phyloP scores from a whole-genome alignment of 129 eudicot species.

The Tanacetum coccineum region DNA sequence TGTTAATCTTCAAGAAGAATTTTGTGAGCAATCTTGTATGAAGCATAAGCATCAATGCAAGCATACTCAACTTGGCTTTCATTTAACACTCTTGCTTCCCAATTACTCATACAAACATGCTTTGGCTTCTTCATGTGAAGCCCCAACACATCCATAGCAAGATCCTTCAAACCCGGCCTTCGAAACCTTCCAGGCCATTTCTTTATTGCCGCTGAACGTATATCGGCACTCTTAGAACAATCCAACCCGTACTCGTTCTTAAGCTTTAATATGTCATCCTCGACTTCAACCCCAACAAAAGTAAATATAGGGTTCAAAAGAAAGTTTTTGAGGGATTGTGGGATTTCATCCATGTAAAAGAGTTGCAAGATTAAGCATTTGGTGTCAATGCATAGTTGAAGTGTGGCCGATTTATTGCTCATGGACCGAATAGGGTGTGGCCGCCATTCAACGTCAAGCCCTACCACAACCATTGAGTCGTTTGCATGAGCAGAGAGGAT shows the following conservation, averaged over 20 bases:
- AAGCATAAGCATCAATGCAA: slow-evolving; percentile 70
- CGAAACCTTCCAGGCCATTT: slow-evolving; percentile 55
- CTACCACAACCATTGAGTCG: slow-evolving; percentile 46
- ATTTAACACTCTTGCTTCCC: slow-evolving; percentile 52
- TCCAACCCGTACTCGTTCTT: slow-evolving; percentile 57
- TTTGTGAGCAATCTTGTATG: slow-evolving; percentile 53
- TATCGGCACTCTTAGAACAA: slow-evolving; percentile 32
- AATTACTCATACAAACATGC: slow-evolving; percentile 54
- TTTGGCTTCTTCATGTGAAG: slow-evolving; percentile 47
- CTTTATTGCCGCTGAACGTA: slow-evolving; percentile 37
- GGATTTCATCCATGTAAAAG: slow-evolving; percentile 58
- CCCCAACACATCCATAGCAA: slow-evolving; percentile 45
- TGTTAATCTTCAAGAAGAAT: neutral
- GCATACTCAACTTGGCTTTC: slow-evolving; percentile 57
- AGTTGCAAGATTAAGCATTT: slow-evolving; percentile 69
- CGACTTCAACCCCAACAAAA: slow-evolving; percentile 64
- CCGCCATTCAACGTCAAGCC: slow-evolving; percentile 68
- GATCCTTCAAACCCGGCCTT: slow-evolving; percentile 60
- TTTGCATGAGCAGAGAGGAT: slow-evolving; percentile 21
- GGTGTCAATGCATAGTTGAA: slow-evolving; percentile 54
- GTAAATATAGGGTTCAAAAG: slow-evolving; percentile 41
- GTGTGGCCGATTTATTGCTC: slow-evolving; percentile 64
- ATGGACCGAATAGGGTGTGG: slow-evolving; percentile 38
- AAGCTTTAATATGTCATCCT: slow-evolving; percentile 44
- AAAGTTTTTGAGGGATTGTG: slow-evolving; percentile 44